phyloP scores from a whole-genome alignment of 2,329 filamentous ascomycete species.

The Ceratocystis variospora region DNA sequence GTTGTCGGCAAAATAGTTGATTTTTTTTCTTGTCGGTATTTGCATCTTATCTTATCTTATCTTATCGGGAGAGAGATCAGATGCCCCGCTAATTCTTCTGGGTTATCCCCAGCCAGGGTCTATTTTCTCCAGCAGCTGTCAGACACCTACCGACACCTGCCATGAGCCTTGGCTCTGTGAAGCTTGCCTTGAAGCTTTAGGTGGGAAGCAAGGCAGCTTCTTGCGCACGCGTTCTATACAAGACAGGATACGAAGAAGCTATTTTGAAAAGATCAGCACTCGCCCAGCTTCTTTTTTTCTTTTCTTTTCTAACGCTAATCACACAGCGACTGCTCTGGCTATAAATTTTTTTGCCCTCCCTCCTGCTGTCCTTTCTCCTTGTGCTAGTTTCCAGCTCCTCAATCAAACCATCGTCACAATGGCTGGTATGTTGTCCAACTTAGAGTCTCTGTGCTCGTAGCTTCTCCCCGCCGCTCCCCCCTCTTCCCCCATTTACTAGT shows the following conservation, averaged over 20 bases:
- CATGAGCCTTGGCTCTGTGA: not conserved
- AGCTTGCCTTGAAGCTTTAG: constrained; percentile 13
- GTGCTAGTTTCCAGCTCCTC: not conserved
- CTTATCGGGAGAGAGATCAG: not conserved
- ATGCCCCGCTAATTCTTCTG: constrained; percentile 3
- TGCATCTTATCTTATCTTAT: constrained; percentile 13
- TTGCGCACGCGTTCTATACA: constrained; percentile 14
- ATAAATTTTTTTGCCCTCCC: not conserved
- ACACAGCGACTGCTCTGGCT: not conserved
- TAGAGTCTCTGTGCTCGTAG: not conserved
- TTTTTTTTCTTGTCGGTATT: constrained; percentile 10
- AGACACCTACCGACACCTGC: not conserved
- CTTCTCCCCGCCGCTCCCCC: no score
- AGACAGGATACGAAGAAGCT: not conserved
- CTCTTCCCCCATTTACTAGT: not conserved
- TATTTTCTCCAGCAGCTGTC: not conserved
- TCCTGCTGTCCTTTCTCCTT: not conserved
- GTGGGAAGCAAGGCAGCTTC: constrained; percentile 16
- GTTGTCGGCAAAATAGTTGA: not conserved
- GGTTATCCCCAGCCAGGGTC: not conserved
- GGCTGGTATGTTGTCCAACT: constrained; percentile 16
- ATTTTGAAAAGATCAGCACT: not conserved
- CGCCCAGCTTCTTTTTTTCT: not conserved
- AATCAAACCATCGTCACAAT: constrained; percentile 14
- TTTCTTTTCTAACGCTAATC: not conserved